Base-by-base conservation (phyloP, 768 basidiomycete genomes). In the Pleurotus salmoneostramineus region DNA sequence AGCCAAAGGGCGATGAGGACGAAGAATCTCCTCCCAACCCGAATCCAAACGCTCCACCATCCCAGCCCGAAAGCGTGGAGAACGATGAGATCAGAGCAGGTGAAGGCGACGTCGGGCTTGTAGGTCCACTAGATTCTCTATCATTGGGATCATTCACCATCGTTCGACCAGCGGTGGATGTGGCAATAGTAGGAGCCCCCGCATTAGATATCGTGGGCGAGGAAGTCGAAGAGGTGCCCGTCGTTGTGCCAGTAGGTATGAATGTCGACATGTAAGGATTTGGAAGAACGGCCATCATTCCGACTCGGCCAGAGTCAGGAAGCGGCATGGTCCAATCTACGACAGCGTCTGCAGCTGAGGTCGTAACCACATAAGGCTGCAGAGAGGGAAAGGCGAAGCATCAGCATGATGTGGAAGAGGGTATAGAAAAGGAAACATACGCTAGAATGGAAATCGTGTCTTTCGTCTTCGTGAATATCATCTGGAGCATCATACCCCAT, bases 31-130 rank as follows among this genome's bases (percentile, higher is more conserved):
- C 37, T 40, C 37, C 37, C 37, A n/a, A 27, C 21, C 21, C 21
- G 21, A 27, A 27, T 27, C 21, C 21, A 27, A 27, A 27, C 1
- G 40, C n/a, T 42, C n/a, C 10, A 34, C 74, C 74, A 47, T 69
- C 72, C 74, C 74, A 76, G 14, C 73, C 74, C 8, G 68, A 69
- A 27, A 76, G 65, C 31, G 73, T 71, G 44, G 74, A 76, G 60
- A 71, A 76, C 7, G 67, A 64, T 21, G 72, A 72, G 11, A 61
- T 66, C 32, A 65, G 8, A 40, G 37, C 37, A 8, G 37, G 8
- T 40, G 37, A n/a, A n/a, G 37, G n/a, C 2, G n/a, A 10, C 37
- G 21, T 58, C 54, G 52, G 52, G 27, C 52, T 55, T 8, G 52
- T 55, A 2, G 52, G 52, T 6, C 52, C 50, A 35, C 50, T 55